phyloP scores from a whole-genome alignment of 306 rosid genomes.

The Ormosia semicastrata region DNA sequence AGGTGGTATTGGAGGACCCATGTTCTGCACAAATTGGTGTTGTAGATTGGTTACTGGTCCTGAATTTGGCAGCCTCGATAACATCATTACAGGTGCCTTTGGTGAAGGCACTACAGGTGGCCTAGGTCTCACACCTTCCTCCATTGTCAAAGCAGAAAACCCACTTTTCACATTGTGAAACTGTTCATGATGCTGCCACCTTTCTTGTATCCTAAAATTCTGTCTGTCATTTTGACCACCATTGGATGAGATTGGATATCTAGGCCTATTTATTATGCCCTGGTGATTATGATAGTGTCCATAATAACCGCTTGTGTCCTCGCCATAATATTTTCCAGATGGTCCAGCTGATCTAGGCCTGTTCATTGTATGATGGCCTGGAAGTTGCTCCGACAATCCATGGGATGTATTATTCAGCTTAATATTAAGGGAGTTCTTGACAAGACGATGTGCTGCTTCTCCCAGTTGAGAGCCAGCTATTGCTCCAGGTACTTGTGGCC shows the following conservation, averaged over 20 bases:
- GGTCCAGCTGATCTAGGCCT: conserved; percentile 63
- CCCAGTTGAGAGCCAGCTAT: conserved; percentile 85
- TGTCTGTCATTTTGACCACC: conserved; percentile 65
- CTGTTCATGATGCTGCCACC: conserved; percentile 52
- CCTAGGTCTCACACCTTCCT: conserved; percentile 50
- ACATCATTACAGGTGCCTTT: conserved; percentile 33
- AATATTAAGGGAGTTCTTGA: conserved; percentile 76
- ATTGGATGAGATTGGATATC: conserved; percentile 54
- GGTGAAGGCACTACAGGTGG: conserved; percentile 32
- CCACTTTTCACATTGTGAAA: conserved; percentile 49
- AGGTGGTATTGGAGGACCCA: conserved; percentile 79
- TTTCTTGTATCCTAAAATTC: conserved; percentile 51
- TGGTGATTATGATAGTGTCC: conserved; percentile 59
- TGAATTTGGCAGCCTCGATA: conserved; percentile 38
- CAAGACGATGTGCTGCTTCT: conserved; percentile 96
- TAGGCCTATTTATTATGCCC: conserved; percentile 55
- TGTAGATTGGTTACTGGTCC: conserved; percentile 47
- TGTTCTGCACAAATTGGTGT: conserved; percentile 44
- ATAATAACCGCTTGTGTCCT: conserved; percentile 48
- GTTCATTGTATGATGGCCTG: conserved; percentile 46
- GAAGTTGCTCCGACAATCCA: conserved; percentile 61
- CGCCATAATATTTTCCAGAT: conserved; percentile 61
- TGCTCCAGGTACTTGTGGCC: conserved; percentile 82
- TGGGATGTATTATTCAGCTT: conserved; percentile 47
- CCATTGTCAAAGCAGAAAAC: conserved; percentile 45